These are phyloP conservation scores for Thecaphora frezii DNA, from an alignment of 1,284 basidiomycete species.

Conservation along the genomic window DNA sequence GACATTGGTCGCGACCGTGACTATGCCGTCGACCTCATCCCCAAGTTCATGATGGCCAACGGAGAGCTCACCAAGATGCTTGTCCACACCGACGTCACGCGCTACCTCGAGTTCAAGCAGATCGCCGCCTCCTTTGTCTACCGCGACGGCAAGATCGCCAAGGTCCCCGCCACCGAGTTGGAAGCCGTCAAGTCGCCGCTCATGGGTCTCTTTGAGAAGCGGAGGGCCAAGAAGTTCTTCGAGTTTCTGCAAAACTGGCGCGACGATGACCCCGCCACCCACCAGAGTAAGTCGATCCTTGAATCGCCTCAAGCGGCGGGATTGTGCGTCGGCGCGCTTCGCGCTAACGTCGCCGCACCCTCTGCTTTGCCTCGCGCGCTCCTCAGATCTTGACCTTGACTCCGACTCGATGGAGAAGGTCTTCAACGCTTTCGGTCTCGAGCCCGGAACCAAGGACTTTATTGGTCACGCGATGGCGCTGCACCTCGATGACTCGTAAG, in stretches of 20 bases:
- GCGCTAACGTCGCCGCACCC: neutral
- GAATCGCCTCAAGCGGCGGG: neutral
- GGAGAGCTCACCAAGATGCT: constrained; percentile 98
- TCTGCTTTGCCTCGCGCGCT: neutral
- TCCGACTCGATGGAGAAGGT: constrained; percentile 61
- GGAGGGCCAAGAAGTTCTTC: constrained; percentile 97
- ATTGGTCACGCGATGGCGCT: constrained; percentile 99
- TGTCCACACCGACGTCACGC: constrained; percentile 97
- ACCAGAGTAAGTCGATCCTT: constrained; percentile 70
- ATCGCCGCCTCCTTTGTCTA: constrained; percentile 98
- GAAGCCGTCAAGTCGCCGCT: constrained; percentile 91
- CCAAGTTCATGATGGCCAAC: constrained; percentile 81
- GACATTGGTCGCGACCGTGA: constrained; percentile 61
- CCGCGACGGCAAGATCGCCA: constrained; percentile 93
- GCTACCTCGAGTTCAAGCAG: constrained; percentile 99
- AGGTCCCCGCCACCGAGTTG: constrained; percentile 96
- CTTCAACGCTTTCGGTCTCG: constrained; percentile 95
- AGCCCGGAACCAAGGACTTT: constrained; percentile 97
- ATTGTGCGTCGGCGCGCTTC: neutral
- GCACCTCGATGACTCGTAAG: constrained; percentile 85
- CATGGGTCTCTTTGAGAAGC: constrained; percentile 98
- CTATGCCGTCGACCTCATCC: constrained; percentile 58
- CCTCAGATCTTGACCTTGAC: constrained; percentile 47
- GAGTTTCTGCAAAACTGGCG: constrained; percentile 94
- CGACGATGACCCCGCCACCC: constrained; percentile 89